Conservation (phyloP, 495 filamentous ascomycete species). For the Tricharina praecox region DNA sequence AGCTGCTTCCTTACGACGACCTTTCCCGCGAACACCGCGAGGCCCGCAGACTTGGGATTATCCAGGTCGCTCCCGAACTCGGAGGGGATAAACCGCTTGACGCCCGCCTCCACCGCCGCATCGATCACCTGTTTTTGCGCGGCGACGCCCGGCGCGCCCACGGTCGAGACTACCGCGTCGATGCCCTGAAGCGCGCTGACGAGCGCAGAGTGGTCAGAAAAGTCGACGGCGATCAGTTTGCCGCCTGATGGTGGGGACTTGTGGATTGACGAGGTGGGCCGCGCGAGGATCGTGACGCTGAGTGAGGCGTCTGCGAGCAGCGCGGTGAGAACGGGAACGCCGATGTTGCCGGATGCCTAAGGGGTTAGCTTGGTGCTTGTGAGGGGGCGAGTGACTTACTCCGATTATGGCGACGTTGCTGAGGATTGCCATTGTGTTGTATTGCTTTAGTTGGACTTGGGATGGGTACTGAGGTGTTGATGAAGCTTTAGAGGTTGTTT, state of each 20-base stretch:
- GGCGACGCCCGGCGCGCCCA: slow-evolving; percentile 20
- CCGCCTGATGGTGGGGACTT: slow-evolving; percentile 3
- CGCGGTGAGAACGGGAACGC: slow-evolving; percentile 10
- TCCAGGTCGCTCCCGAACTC: slow-evolving; percentile 32
- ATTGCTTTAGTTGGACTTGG: background rate
- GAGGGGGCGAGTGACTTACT: slow-evolving; percentile 26
- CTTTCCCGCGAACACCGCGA: slow-evolving; percentile 22
- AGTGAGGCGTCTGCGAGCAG: slow-evolving; percentile 7
- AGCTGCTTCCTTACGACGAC: background rate
- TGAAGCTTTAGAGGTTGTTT: too few relatives aligned
- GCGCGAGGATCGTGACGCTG: slow-evolving; percentile 7
- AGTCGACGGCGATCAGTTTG: slow-evolving; percentile 5
- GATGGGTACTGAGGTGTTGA: too few relatives aligned
- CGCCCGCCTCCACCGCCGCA: slow-evolving; percentile 35
- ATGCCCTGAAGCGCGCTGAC: slow-evolving; percentile 24
- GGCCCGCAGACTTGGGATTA: slow-evolving; percentile 13
- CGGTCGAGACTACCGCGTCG: slow-evolving; percentile 30
- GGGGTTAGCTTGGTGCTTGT: background rate
- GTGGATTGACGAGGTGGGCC: slow-evolving; percentile 4
- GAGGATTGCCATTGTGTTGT: slow-evolving; percentile 32
- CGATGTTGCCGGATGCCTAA: slow-evolving; percentile 38
- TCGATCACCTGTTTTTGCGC: slow-evolving; percentile 34
- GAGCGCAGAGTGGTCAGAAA: slow-evolving; percentile 4
- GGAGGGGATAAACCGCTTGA: slow-evolving; percentile 38
- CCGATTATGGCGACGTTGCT: slow-evolving; percentile 38